phyloP scores from a whole-genome alignment of 2,329 filamentous ascomycete species.

The Cladobotryum mycophilum region DNA sequence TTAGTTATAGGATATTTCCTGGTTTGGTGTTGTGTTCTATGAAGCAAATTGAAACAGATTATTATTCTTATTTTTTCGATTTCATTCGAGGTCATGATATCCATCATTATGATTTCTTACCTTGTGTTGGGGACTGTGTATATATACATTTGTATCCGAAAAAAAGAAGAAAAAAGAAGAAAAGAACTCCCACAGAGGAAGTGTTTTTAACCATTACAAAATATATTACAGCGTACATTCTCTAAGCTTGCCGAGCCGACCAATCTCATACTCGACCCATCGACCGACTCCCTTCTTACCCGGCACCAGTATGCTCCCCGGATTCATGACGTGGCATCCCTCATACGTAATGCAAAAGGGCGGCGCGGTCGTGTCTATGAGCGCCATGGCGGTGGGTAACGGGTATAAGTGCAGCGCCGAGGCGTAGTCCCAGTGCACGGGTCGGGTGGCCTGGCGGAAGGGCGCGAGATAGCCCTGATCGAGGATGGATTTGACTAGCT shows the following conservation, averaged over 20 bases:
- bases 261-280: constrained; percentile 84
- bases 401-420: constrained; percentile 76
- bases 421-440: constrained; percentile 85
- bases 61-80: no score
- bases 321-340: constrained; percentile 93
- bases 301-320: constrained; percentile 66
- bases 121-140: no score
- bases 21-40: background rate
- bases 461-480: constrained; percentile 87
- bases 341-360: constrained; percentile 88
- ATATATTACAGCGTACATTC: constrained; percentile 51
- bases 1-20: background rate
- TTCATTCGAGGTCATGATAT: background rate
- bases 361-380: constrained; percentile 75
- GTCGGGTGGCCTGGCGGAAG: constrained; percentile 72
- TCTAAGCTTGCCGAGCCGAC: constrained; percentile 54
- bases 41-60: no score
- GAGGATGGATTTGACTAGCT: constrained; percentile 83
- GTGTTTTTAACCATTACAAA: no score
- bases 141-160: background rate
- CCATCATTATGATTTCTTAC: background rate
- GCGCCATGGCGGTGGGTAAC: constrained; percentile 72
- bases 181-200: no score
- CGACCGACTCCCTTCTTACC: constrained; percentile 62
- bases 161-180: no score